A percentile compares a stretch with the other conserved stretches of the same genome.
These are phyloP conservation scores for Entomortierella parvispora DNA, from an alignment of 192 early-diverging fungal species.

Conservation along the genomic window DNA sequence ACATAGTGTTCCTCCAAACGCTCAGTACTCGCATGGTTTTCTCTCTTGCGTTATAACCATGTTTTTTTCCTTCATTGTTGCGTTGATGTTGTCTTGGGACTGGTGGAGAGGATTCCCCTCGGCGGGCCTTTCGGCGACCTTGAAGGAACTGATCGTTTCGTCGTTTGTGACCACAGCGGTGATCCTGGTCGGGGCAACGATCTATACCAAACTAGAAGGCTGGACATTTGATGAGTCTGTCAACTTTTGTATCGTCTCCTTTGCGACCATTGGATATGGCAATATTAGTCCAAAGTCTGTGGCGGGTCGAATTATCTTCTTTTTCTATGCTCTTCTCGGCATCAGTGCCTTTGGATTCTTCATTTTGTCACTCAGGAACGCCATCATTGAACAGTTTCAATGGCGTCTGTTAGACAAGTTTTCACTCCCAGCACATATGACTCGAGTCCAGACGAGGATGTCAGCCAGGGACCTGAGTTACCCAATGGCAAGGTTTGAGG, in stretches of 20 bases:
- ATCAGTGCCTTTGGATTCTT: slow-evolving; percentile 38
- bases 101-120: slow-evolving; percentile 45
- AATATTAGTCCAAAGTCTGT: slow-evolving; percentile 29
- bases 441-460: slow-evolving; percentile 45
- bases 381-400: slow-evolving; percentile 42
- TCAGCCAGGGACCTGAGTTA: slow-evolving; percentile 25
- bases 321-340: slow-evolving; percentile 31
- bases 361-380: slow-evolving; percentile 35
- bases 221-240: slow-evolving; percentile 44
- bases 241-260: slow-evolving; percentile 52
- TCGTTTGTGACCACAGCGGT: slow-evolving; percentile 45
- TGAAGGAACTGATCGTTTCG: slow-evolving; percentile 42
- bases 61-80: slow-evolving; percentile 20
- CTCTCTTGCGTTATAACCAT: slow-evolving; percentile 21
- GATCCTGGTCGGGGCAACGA: slow-evolving; percentile 24
- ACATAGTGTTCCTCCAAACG: slow-evolving; percentile 8
- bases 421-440: slow-evolving; percentile 27
- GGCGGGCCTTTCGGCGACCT: slow-evolving; percentile 23
- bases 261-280: slow-evolving; percentile 44
- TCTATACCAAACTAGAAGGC: slow-evolving; percentile 24
- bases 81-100: slow-evolving; percentile 24
- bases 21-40: slow-evolving; percentile 44
- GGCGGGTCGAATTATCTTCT: slow-evolving; percentile 26
- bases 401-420: slow-evolving; percentile 38
- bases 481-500: slow-evolving; percentile 27